Evolutionary conservation across 2,329 filamentous ascomycete species (phyloP), one percentile per base, ranked within the genome.

Genomic region (Epicoccum sorghinum): DNA sequence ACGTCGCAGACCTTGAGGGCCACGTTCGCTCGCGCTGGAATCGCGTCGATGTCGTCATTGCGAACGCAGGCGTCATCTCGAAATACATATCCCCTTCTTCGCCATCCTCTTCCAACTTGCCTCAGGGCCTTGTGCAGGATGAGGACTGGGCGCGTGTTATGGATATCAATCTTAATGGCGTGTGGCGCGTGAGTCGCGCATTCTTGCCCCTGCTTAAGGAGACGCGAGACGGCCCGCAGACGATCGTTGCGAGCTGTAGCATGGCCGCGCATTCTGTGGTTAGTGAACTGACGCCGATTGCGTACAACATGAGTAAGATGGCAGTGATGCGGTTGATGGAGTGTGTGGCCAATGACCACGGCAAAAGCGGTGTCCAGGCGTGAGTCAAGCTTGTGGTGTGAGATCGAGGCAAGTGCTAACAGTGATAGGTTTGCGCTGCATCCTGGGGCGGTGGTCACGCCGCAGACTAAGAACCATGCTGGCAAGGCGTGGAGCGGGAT

Each of bases 331-430:
- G 64, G 23, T 38, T 64, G 14, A 58, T 63, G n/a, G 64, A 67
- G 50, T 60, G 63, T 47, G 43, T 65, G 25, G 59, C 7, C 48
- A 67, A 40, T 35, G 82, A 84, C 25, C 58, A 71, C 49, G 51
- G 47, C 5, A 36, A 36, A 4, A 39, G 62, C 10, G 67, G 62
- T 3, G 47, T 70, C 3, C 38, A 59, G 5, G 62, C 60, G 24
- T 62, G 47, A 46, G 55, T 57, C 32, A 18, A 18, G 18, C 18
- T 18, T 18, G 18, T 18, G 18, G 18, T 18, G 18, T 18, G 10
- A 23, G 4, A 27, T 13, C 14, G 27, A 32, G n/a, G 7, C 7
- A 14, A 8, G 8, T 6, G 23, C 22, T 46, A 30, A 35, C 4
- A 10, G 7, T 3, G 9, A 27, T 29, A 38, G 30, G 3, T 47